Conservation (phyloP, 2,329 filamentous ascomycete genomes). For the Penicillium sp. region DNA sequence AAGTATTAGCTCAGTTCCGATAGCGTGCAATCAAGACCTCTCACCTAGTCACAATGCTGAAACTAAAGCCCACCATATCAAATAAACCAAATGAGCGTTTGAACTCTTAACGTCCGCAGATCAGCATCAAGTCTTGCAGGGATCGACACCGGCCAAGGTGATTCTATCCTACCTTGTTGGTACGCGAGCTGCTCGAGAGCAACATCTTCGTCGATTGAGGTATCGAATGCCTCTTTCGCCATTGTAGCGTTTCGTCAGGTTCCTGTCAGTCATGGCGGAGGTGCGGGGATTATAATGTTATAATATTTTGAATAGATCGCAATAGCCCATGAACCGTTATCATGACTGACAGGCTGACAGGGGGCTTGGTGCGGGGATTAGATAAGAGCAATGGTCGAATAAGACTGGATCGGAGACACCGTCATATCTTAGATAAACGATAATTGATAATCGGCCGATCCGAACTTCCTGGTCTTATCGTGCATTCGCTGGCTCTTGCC, state of each 20-base stretch:
- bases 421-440: neutral
- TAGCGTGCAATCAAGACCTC: neutral
- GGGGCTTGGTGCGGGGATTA: neutral
- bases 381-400: neutral
- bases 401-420: neutral
- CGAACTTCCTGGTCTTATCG: neutral
- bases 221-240: conserved; percentile 9
- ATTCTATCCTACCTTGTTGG: conserved; percentile 26
- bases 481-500: neutral
- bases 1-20: neutral
- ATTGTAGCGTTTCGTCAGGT: neutral
- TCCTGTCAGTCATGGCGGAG: neutral
- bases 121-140: neutral
- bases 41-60: conserved; percentile 55
- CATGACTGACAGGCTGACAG: too few species aligned
- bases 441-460: neutral
- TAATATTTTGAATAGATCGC: neutral
- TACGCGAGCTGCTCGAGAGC: conserved; percentile 33
- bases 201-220: conserved; percentile 24
- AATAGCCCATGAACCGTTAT: neutral
- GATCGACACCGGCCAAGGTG: neutral
- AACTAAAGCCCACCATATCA: conserved; percentile 58
- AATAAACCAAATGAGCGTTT: conserved; percentile 54
- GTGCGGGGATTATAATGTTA: neutral
- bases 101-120: conserved; percentile 45